Evolutionary conservation across 345 rosid species (phyloP).

Genomic region (Dipteronia dyeriana): DNA sequence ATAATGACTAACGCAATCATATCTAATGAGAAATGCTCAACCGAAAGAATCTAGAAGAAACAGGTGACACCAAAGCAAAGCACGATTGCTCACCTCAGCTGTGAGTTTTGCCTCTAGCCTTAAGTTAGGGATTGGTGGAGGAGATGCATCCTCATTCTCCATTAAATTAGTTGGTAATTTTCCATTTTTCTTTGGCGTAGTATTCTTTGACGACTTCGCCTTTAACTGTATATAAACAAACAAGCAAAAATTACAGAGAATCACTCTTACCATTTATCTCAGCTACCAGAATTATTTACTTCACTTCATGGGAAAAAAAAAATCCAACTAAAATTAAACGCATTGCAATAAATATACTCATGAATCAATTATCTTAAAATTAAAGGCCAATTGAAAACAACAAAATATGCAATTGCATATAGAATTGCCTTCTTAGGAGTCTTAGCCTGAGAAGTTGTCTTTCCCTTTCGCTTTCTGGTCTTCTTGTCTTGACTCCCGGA

Average conservation of each 20-base stretch:
- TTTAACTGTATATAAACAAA: slow-evolving; percentile 21
- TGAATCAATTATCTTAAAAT: not conserved
- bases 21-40: not conserved
- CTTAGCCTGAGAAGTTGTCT: slow-evolving; percentile 42
- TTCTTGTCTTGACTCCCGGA: slow-evolving; percentile 64
- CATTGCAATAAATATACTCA: not conserved
- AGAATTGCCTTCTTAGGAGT: slow-evolving; percentile 52
- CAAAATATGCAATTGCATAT: not conserved
- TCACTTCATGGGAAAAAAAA: too few relatives aligned
- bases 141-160: slow-evolving; percentile 25
- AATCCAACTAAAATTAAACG: not conserved
- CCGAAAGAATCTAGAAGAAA: not conserved
- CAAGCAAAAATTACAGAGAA: not conserved
- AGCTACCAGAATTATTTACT: too few relatives aligned
- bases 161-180: slow-evolving; percentile 23
- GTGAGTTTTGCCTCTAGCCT: slow-evolving; percentile 73
- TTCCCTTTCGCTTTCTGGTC: slow-evolving; percentile 50
- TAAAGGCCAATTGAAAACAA: not conserved
- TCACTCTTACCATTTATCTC: not conserved
- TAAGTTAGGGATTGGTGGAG: slow-evolving; percentile 57
- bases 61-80: not conserved
- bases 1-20: not conserved
- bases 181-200: slow-evolving; percentile 64
- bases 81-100: slow-evolving; percentile 67
- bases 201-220: slow-evolving; percentile 44